These are phyloP conservation scores for Metahyphopichia silvanorum DNA, from an alignment of 805 yeast genomes.

Conservation along the genomic window DNA sequence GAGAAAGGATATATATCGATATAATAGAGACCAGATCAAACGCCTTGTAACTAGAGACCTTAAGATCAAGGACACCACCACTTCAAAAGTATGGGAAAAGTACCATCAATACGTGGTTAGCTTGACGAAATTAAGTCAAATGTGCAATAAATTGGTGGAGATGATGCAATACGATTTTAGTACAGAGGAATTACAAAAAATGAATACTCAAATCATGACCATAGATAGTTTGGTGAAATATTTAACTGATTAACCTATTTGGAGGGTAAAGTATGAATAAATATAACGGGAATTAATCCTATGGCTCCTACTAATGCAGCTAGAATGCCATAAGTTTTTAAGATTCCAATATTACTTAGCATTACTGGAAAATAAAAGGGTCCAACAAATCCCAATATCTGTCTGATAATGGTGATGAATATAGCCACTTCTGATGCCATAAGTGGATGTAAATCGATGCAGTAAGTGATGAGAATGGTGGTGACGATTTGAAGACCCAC, in stretches of 20 bases:
- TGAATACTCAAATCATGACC: constrained; percentile 10
- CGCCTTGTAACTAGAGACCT: too few relatives aligned
- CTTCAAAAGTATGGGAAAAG: constrained; percentile 9
- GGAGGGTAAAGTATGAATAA: constrained; percentile 3
- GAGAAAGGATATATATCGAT: constrained; percentile 14
- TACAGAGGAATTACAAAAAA: constrained; percentile 5
- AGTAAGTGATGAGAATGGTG: constrained; percentile 17
- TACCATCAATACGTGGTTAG: constrained; percentile 6
- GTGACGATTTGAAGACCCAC: constrained; percentile 21
- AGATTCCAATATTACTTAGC: constrained; percentile 15
- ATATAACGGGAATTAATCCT: constrained; percentile 5
- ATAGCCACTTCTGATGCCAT: constrained; percentile 17
- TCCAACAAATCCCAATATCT: constrained; percentile 19
- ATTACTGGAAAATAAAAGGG: constrained; percentile 26
- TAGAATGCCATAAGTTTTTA: constrained; percentile 8
- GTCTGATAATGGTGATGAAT: constrained; percentile 17
- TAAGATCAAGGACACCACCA: too few relatives aligned
- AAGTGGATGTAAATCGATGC: constrained; percentile 13
- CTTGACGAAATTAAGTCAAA: constrained; percentile 6
- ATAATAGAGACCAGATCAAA: constrained; percentile 1
- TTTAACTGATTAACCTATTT: constrained; percentile 3
- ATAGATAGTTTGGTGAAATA: constrained; percentile 7
- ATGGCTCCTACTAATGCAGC: constrained; percentile 8
- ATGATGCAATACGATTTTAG: constrained; percentile 5
- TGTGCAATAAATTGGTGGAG: constrained; percentile 6